phyloP scores from a whole-genome alignment of 805 yeast genomes.

The Blastobotrys mokoenaii region DNA sequence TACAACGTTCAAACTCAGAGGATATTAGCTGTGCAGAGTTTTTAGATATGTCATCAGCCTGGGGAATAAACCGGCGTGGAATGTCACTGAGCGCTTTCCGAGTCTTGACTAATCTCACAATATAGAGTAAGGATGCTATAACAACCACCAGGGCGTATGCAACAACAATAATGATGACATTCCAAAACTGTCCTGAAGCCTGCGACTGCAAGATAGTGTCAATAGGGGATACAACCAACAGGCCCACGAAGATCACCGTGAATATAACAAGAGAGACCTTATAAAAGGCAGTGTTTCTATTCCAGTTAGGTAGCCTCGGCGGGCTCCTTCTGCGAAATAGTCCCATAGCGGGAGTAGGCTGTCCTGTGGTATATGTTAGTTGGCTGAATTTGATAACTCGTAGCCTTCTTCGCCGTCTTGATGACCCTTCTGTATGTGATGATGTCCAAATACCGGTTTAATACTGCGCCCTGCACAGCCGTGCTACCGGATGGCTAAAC shows the following conservation, averaged over 20 bases:
- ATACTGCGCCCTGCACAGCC: no score
- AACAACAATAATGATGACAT: conserved; percentile 70
- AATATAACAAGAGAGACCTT: conserved; percentile 24
- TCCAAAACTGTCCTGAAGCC: conserved; percentile 59
- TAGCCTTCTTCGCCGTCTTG: no score
- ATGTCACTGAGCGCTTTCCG: conserved; percentile 61
- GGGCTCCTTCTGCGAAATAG: not conserved
- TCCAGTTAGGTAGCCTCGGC: no score
- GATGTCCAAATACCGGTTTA: no score
- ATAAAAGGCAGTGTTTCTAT: conserved; percentile 16
- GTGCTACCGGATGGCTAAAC: no score
- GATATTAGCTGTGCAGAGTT: conserved; percentile 34
- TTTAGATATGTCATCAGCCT: conserved; percentile 50
- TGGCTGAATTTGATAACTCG: no score
- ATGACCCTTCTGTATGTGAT: no score
- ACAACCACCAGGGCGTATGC: conserved; percentile 57
- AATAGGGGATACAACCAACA: conserved; percentile 65
- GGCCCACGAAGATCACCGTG: conserved; percentile 36
- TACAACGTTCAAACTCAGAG: conserved; percentile 36
- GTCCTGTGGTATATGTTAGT: not conserved
- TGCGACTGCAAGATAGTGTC: conserved; percentile 65
- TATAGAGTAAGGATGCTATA: conserved; percentile 41
- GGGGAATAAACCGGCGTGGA: conserved; percentile 70
- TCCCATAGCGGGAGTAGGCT: not conserved
- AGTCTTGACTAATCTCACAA: conserved; percentile 50